Base-by-base conservation (phyloP, 1,284 basidiomycete genomes). In the Fistulina hepatica region DNA sequence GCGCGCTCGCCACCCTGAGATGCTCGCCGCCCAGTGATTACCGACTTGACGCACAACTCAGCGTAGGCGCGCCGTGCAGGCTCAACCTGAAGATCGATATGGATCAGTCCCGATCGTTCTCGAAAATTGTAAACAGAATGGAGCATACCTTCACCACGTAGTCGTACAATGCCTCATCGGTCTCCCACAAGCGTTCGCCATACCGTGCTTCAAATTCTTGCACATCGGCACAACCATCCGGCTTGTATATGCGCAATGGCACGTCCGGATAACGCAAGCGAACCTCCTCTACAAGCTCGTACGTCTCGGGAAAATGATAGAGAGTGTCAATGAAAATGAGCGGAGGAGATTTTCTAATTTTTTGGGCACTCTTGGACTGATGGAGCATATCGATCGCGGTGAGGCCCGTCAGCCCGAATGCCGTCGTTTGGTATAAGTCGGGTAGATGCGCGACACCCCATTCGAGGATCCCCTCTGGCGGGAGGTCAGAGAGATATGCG, bases 261-360 rank as follows among this genome's bases (percentile, higher is more conserved):
- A 80, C 69, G 19, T 68, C 63, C 6, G 34, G 34, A 58, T 98
- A 98, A 48, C 71, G 77, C 50, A 70, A 61, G 52, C 82, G 78
- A 9, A 91, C 85, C 23, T 79, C 77, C 39, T 82, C 72, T 2
- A 93, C 83, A 30, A 98, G 75, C 45, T 82, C 77, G 48, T 94
- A 76, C 5, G 94, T 98, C 64, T 97, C 90, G 3, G 73, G 67
- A 60, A 98, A 97, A 65, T 98, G 95, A 59, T 97, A 93, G 8
- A 98, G 71, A 0, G 94, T 97, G 65, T 98, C 94, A 55, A 95
- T 63, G 64, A 97, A 95, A 61, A 95, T 91, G 13, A 85, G 67
- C 1, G 83, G 83, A 0, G 75, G 71, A 3, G 61, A 55, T 17
- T 63, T 46, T 6, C 74, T 71, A 44, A 93, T 67, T 57, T 86